Base-by-base conservation (phyloP, 257 asterid genomes). In the Przewalskia tangutica region DNA sequence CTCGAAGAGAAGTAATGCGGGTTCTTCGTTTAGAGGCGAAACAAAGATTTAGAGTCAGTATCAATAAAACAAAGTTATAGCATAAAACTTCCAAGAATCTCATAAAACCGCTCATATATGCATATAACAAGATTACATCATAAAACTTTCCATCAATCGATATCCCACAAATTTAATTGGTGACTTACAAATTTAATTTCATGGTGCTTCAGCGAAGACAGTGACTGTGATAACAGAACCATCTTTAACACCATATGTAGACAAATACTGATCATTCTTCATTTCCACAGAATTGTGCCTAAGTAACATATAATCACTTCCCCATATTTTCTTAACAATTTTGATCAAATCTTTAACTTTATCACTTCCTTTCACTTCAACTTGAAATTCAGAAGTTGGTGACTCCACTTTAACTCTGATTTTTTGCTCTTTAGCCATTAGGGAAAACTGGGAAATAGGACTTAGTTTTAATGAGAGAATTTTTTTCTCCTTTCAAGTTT, bases 371-470 rank as follows among this genome's bases (percentile, higher is more conserved):
- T 77, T 70, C 34, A 85, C 42, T 62, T 82, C 85, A 14, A 77
- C 59, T 40, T 82, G 11, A 38, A 86, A 81, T 9, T 86, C 88
- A 8, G 90, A 80, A 2, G 90, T 88, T 27, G 77, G 42, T 3
- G 90, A 85, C 77, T 86, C 87, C 27, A 89, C 64, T 78, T 73
- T 85, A 14, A 89, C 77, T 63, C 32, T 85, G 6, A 89, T 70
- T 50, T 73, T 73, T 50, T 73, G 23, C 13, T 50, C 79, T 23
- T 4, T 50, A 2, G 44, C 79, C 79, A 73, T 65, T 14, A 14
- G 48, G 54, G 14, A 6, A 6, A 32, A 11, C 1, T 5, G 23
- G 12, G 8, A 5, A 36, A 66, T 36, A 32, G 8, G 16, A 17
- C 10, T 1, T 1, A 48, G 3, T 68, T n/a, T 36, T 46, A 46